Evolutionary conservation across 306 rosid genomes (phyloP).

Genomic region (Corylus avellana): DNA sequence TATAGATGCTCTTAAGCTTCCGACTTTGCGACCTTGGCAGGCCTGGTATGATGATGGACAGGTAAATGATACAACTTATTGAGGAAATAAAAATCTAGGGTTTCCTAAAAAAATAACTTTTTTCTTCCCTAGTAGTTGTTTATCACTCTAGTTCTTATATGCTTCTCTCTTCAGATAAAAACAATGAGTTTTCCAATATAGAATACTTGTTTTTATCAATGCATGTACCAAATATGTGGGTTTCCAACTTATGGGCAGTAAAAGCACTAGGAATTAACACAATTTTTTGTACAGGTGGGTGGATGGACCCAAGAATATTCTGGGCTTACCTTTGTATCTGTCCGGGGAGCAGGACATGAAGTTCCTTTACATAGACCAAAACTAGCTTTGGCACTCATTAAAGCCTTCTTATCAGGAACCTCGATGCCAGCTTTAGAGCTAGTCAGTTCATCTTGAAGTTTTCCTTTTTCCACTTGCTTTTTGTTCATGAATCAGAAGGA

Average conservation of each 20-base stretch:
- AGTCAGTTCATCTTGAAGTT: conserved; percentile 38
- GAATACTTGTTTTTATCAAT: background rate
- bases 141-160: background rate
- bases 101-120: background rate
- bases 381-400: conserved; percentile 64
- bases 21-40: conserved; percentile 62
- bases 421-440: conserved; percentile 54
- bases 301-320: conserved; percentile 92
- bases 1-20: conserved; percentile 70
- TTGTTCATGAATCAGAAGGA: background rate
- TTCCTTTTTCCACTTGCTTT: background rate
- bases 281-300: conserved; percentile 64
- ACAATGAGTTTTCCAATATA: background rate
- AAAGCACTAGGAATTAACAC: background rate
- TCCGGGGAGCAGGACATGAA: conserved; percentile 97
- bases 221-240: background rate
- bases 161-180: background rate
- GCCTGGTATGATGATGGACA: conserved; percentile 81
- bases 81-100: too few species aligned
- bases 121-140: background rate
- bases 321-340: conserved; percentile 76
- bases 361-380: conserved; percentile 90
- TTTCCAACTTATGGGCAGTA: background rate
- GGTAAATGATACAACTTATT: conserved; percentile 34
- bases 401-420: conserved; percentile 68